Percentiles rank a stretch among this genome's conserved stretches.
phyloP scores from a whole-genome alignment of 441 rosid species.

The Euphorbia corollata region DNA sequence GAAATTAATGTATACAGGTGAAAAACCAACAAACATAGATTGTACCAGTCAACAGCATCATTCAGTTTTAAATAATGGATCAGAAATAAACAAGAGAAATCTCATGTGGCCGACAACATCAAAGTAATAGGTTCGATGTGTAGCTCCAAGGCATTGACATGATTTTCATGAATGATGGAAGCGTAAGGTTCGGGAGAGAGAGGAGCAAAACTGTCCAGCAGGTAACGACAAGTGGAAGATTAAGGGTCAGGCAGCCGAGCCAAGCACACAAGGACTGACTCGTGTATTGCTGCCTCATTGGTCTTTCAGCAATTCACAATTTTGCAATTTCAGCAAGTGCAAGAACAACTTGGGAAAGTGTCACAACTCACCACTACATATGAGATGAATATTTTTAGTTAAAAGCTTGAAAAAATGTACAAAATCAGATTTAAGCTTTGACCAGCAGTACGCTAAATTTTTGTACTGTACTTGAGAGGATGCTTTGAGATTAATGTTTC shows the following conservation, averaged over 20 bases:
- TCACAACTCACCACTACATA: neutral
- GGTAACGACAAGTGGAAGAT: slow-evolving; percentile 80
- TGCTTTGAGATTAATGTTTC: neutral
- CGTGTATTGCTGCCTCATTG: slow-evolving; percentile 9
- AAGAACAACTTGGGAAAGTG: no score
- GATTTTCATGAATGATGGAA: slow-evolving; percentile 29
- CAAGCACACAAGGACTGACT: slow-evolving; percentile 57
- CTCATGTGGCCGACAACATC: no score
- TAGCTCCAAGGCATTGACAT: no score
- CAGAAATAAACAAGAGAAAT: no score
- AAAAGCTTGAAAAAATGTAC: neutral
- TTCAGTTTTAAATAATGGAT: no score
- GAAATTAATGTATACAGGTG: no score
- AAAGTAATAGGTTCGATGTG: no score
- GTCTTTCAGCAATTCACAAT: neutral
- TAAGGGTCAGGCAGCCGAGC: slow-evolving; percentile 47
- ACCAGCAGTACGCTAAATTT: neutral
- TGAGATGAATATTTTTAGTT: neutral
- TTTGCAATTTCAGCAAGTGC: no score
- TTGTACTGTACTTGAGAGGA: neutral
- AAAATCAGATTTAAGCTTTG: neutral
- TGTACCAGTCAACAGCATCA: no score
- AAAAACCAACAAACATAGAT: no score
- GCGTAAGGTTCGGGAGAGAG: slow-evolving; percentile 66
- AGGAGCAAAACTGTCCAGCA: slow-evolving; percentile 45